phyloP scores from a whole-genome alignment of 2,329 filamentous ascomycete species.

The Hypoxylon sp. region DNA sequence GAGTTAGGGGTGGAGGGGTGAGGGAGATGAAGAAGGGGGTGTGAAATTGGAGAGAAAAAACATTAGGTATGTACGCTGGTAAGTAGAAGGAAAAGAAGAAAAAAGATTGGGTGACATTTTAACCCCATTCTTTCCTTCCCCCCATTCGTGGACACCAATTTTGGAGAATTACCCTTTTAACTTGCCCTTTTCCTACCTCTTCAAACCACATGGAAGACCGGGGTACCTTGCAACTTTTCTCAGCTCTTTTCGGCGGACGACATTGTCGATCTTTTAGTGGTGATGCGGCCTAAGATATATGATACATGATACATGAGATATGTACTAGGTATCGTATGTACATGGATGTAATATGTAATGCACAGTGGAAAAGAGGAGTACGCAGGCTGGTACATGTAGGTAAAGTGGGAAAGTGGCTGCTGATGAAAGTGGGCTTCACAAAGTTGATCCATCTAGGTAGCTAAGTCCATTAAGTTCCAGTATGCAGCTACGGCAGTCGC shows the following conservation, averaged over 20 bases:
- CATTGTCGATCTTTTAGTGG: slow-evolving; percentile 20
- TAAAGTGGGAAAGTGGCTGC: no score
- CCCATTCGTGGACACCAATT: slow-evolving; percentile 5
- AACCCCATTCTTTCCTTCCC: slow-evolving; percentile 18
- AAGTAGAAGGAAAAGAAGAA: background rate
- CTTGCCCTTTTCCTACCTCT: slow-evolving; percentile 4
- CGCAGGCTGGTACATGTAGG: no score
- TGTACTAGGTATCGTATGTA: background rate
- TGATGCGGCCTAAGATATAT: slow-evolving; percentile 4
- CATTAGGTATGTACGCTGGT: background rate
- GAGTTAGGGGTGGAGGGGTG: slow-evolving; percentile 16
- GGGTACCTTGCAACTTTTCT: slow-evolving; percentile 19
- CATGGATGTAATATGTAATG: slow-evolving; percentile 9
- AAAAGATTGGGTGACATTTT: slow-evolving; percentile 23
- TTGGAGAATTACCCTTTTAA: slow-evolving; percentile 7
- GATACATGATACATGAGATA: background rate
- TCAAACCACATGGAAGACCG: slow-evolving; percentile 30
- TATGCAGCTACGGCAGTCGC: slow-evolving; percentile 24
- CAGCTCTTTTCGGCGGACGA: slow-evolving; percentile 17
- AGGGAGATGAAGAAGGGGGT: slow-evolving; percentile 17
- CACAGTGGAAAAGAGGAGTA: background rate
- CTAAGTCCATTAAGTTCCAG: background rate
- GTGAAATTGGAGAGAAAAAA: slow-evolving; percentile 7
- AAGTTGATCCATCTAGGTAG: background rate
- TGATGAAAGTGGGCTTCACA: background rate